A percentile compares a stretch with the other conserved stretches of the same genome.
Conservation (phyloP, 768 basidiomycete genomes). For the Calocybe cyanea region DNA sequence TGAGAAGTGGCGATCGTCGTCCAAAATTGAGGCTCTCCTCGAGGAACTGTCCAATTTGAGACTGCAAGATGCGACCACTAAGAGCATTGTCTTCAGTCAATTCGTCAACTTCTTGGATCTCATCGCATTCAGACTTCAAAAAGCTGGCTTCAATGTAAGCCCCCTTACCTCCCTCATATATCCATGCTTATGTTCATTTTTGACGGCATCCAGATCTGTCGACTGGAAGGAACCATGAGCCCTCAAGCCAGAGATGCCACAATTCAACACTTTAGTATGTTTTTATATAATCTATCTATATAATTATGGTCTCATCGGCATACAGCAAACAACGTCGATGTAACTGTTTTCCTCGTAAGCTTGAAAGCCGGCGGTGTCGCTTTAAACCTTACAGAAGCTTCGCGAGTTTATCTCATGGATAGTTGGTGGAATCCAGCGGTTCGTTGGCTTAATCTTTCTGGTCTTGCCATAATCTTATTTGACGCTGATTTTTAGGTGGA, state of each 20-base stretch:
- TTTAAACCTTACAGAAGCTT: slow-evolving; percentile 86
- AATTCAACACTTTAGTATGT: slow-evolving; percentile 88
- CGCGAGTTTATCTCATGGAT: slow-evolving; percentile 95
- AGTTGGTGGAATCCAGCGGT: slow-evolving; percentile 99
- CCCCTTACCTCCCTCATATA: background rate
- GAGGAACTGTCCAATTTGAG: slow-evolving; percentile 90
- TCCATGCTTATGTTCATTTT: background rate
- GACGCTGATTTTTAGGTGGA: slow-evolving; percentile 46
- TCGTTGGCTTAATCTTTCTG: slow-evolving; percentile 14
- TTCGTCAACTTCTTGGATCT: slow-evolving; percentile 93
- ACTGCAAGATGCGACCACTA: slow-evolving; percentile 82
- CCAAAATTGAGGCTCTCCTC: slow-evolving; percentile 94
- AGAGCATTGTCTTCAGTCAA: slow-evolving; percentile 96
- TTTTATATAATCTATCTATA: background rate
- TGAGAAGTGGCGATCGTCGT: slow-evolving; percentile 90
- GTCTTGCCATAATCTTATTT: background rate
- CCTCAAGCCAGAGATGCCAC: slow-evolving; percentile 93
- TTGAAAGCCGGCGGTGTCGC: slow-evolving; percentile 96
- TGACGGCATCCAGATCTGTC: slow-evolving; percentile 61
- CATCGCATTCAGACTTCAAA: slow-evolving; percentile 89
- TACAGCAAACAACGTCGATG: slow-evolving; percentile 85
- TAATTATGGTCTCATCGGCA: background rate
- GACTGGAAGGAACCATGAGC: slow-evolving; percentile 96
- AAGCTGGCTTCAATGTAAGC: slow-evolving; percentile 83
- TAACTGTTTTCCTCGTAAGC: slow-evolving; percentile 96